Evolutionary conservation across 176 grass and related monocot genomes (phyloP).

Genomic region (Aegilops umbellulata): DNA sequence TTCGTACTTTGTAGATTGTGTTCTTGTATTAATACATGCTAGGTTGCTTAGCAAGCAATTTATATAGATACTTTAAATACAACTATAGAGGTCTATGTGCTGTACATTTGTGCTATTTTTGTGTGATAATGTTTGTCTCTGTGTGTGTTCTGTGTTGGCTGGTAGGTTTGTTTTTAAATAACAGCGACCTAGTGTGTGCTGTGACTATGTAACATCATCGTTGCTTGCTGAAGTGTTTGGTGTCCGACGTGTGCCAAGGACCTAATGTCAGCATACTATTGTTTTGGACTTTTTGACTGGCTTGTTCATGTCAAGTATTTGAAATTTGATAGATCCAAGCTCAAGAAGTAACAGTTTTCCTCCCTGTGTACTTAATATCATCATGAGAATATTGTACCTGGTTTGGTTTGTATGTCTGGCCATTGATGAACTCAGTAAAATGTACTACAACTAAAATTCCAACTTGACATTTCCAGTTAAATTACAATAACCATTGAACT

Average conservation of each 20-base stretch:
- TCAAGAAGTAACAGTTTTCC: slow-evolving; percentile 8
- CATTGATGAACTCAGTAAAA: neutral
- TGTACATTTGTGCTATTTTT: neutral
- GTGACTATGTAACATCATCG: neutral
- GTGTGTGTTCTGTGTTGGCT: slow-evolving; percentile 12
- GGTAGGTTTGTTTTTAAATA: neutral
- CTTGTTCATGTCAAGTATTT: neutral
- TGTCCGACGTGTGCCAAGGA: neutral
- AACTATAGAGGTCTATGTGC: neutral
- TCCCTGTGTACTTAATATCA: slow-evolving; percentile 11
- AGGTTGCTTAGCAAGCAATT: neutral
- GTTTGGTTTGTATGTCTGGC: neutral
- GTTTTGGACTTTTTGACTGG: neutral
- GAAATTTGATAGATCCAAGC: neutral
- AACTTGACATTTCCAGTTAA: neutral
- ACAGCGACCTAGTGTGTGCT: neutral
- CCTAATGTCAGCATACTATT: neutral
- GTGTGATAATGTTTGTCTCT: neutral
- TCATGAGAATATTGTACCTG: neutral
- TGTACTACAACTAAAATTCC: neutral
- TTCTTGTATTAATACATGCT: neutral
- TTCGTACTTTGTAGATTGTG: slow-evolving; percentile 17
- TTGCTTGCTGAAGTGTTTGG: slow-evolving; percentile 1
- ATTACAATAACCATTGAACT: neutral
- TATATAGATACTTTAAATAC: slow-evolving; percentile 4